Evolutionary conservation across 805 yeast species (phyloP).

Genomic region (Kuraishia capsulata): DNA sequence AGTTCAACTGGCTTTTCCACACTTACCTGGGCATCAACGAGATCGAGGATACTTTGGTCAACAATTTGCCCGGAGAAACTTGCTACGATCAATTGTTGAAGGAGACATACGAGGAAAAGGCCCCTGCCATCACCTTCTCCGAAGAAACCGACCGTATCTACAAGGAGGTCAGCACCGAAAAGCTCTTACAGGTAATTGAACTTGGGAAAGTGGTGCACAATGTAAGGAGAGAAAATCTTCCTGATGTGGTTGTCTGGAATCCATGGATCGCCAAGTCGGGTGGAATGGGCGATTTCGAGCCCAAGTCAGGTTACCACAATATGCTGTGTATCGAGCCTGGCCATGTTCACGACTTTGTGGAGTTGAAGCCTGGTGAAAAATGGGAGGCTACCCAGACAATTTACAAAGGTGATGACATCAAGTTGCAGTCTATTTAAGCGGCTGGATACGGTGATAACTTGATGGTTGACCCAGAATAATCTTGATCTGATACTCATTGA

Average conservation of each 20-base stretch:
- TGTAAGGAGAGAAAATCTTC: slow-evolving; percentile 32
- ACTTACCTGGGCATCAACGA: slow-evolving; percentile 74
- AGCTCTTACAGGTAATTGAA: slow-evolving; percentile 58
- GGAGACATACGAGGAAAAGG: slow-evolving; percentile 54
- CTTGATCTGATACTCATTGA: neutral
- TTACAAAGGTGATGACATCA: slow-evolving; percentile 48
- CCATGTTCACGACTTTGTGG: slow-evolving; percentile 59
- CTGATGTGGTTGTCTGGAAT: slow-evolving; percentile 87
- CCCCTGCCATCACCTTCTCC: slow-evolving; percentile 65
- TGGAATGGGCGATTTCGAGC: slow-evolving; percentile 82
- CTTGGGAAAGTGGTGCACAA: slow-evolving; percentile 60
- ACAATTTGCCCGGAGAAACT: slow-evolving; percentile 64
- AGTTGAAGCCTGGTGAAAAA: slow-evolving; percentile 56
- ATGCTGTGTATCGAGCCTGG: slow-evolving; percentile 98
- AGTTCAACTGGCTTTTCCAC: slow-evolving; percentile 93
- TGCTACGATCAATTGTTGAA: slow-evolving; percentile 72
- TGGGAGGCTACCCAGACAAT: slow-evolving; percentile 69
- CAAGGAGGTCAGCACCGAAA: slow-evolving; percentile 44
- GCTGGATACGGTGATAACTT: no score
- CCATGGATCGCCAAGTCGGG: slow-evolving; percentile 87
- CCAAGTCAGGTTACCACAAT: slow-evolving; percentile 70
- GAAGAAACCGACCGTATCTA: slow-evolving; percentile 86
- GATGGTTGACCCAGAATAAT: neutral
- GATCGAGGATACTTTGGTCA: slow-evolving; percentile 67
- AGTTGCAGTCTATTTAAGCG: slow-evolving; percentile 1